A percentile compares a stretch with the other conserved stretches of the same genome.
Conservation (phyloP, 345 rosid species). For the Melastoma malabathricum region DNA sequence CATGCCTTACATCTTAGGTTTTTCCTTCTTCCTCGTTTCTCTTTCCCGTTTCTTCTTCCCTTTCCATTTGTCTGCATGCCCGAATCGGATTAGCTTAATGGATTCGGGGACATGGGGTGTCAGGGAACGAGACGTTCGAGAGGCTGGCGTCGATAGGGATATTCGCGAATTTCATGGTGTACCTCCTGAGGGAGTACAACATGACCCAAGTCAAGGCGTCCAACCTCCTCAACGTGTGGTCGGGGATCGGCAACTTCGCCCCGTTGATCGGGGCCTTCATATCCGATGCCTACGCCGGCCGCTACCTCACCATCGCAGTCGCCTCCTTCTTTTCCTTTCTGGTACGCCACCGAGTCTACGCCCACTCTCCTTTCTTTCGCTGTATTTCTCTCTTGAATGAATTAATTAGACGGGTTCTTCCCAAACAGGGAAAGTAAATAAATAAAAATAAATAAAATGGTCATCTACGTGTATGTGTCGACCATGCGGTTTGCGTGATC, state of each 20-base stretch:
- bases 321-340: constrained; percentile 40
- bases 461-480: no score
- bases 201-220: constrained; percentile 25
- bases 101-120: neutral
- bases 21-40: neutral
- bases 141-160: constrained; percentile 31
- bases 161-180: constrained; percentile 25
- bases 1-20: constrained; percentile 71
- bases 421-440: no score
- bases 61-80: neutral
- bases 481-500: no score
- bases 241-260: constrained; percentile 24
- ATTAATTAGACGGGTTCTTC: no score
- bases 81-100: no score
- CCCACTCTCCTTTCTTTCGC: no score
- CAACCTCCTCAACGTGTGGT: constrained; percentile 19
- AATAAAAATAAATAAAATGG: no score
- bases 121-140: constrained; percentile 45
- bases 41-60: neutral
- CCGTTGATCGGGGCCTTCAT: constrained; percentile 31
- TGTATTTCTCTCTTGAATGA: no score
- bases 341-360: constrained; percentile 17
- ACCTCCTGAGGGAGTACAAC: constrained; percentile 13
- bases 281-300: constrained; percentile 36
- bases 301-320: constrained; percentile 35